Conservation (phyloP, 805 yeast genomes). For the Kregervanrija fluxuum region DNA sequence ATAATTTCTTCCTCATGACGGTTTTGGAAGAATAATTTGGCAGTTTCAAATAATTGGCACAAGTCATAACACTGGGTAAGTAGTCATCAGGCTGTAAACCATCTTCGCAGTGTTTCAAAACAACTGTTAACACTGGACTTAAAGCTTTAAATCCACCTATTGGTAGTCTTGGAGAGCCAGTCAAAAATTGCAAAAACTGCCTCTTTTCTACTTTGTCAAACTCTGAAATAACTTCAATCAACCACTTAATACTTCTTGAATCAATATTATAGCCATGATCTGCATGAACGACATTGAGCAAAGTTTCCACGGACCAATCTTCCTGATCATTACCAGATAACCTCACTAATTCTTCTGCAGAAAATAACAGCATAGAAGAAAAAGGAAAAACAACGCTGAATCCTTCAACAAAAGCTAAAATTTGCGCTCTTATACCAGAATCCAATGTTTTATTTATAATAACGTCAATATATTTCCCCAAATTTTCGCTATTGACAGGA, state of each 20-base stretch:
- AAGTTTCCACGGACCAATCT: constrained; percentile 72
- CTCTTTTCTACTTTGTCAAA: constrained; percentile 55
- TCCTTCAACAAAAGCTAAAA: constrained; percentile 67
- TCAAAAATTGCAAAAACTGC: constrained; percentile 73
- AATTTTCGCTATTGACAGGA: constrained; percentile 43
- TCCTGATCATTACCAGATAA: constrained; percentile 76
- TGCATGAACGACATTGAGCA: constrained; percentile 59
- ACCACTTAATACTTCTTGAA: constrained; percentile 51
- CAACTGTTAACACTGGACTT: constrained; percentile 81
- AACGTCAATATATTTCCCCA: constrained; percentile 47
- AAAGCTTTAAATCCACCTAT: constrained; percentile 86
- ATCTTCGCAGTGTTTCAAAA: constrained; percentile 72
- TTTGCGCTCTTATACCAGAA: constrained; percentile 57
- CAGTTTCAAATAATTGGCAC: constrained; percentile 87
- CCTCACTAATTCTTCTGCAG: constrained; percentile 64
- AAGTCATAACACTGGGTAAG: constrained; percentile 96
- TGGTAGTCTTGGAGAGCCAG: constrained; percentile 91
- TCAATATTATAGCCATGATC: constrained; percentile 85
- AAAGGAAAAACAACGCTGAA: constrained; percentile 80
- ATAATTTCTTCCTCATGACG: constrained; percentile 50
- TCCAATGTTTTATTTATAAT: constrained; percentile 56
- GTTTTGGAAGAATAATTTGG: constrained; percentile 70
- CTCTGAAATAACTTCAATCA: constrained; percentile 54
- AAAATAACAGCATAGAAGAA: constrained; percentile 59
- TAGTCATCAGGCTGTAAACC: constrained; percentile 66